Evolutionary conservation across 164 flowering plant species (phyloP).

Genomic region (Liquidambar formosana): DNA sequence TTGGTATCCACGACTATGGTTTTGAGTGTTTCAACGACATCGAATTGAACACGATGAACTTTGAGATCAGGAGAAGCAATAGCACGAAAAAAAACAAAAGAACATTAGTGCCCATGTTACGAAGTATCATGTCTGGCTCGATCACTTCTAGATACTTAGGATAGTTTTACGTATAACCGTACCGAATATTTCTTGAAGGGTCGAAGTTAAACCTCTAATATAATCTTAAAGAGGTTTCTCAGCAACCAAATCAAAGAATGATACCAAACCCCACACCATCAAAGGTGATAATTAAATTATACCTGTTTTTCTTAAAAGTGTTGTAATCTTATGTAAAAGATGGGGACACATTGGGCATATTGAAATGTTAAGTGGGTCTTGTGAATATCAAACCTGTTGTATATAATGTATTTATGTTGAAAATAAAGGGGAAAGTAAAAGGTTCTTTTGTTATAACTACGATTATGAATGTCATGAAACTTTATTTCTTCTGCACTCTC

Average conservation of each 20-base stretch:
- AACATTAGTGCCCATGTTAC: slow-evolving; percentile 2
- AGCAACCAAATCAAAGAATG: slow-evolving; percentile 16
- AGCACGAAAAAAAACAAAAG: slow-evolving; percentile 4
- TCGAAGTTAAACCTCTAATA: slow-evolving; percentile 11
- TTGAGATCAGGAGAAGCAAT: slow-evolving; percentile 32
- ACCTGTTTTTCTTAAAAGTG: not conserved
- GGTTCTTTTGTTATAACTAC: not conserved
- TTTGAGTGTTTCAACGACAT: slow-evolving; percentile 43
- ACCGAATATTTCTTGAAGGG: slow-evolving; percentile 8
- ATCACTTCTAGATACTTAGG: slow-evolving; percentile 6
- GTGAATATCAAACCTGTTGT: slow-evolving; percentile 13
- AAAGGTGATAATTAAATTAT: not conserved
- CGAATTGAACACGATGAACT: slow-evolving; percentile 25
- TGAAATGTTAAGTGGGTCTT: not conserved
- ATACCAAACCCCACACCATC: not conserved
- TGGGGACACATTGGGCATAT: slow-evolving; percentile 1
- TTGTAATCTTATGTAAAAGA: slow-evolving; percentile 12
- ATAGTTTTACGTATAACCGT: slow-evolving; percentile 2
- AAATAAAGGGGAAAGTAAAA: not conserved
- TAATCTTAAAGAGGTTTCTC: slow-evolving; percentile 15
- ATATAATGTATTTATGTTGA: slow-evolving; percentile 8
- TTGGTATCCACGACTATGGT: slow-evolving; percentile 75
- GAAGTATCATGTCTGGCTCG: slow-evolving; percentile 13
- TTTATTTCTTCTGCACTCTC: too few relatives aligned
- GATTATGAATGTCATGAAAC: not conserved